Conservation (phyloP, 495 filamentous ascomycete species). For the Glutinoglossum americanum region DNA sequence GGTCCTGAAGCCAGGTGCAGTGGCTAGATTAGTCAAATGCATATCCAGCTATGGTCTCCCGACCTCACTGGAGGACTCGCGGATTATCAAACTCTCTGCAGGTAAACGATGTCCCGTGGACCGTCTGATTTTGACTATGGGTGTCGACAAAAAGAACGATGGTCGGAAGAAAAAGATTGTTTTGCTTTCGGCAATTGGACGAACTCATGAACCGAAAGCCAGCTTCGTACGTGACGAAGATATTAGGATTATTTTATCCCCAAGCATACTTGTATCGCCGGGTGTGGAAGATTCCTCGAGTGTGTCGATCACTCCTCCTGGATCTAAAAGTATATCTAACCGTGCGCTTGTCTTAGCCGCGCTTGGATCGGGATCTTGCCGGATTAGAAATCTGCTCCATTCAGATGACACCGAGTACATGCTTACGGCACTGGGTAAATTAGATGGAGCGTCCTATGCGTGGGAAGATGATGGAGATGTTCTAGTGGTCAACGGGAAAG, state of each 20-base stretch:
- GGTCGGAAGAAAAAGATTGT: constrained; percentile 91
- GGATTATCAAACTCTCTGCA: constrained; percentile 65
- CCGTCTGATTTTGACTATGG: constrained; percentile 75
- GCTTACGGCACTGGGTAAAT: constrained; percentile 63
- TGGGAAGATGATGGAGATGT: constrained; percentile 90
- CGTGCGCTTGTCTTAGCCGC: constrained; percentile 82
- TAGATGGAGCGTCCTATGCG: constrained; percentile 76
- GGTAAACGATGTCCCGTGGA: constrained; percentile 86
- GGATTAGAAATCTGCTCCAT: constrained; percentile 78
- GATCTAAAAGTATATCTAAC: constrained; percentile 97
- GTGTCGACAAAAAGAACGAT: constrained; percentile 95
- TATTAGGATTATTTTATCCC: constrained; percentile 65
- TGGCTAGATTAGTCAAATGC: constrained; percentile 76
- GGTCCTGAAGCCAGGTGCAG: constrained; percentile 65
- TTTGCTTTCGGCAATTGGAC: constrained; percentile 78
- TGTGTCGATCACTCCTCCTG: constrained; percentile 67
- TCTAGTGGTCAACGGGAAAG: constrained; percentile 75
- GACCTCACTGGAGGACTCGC: constrained; percentile 63
- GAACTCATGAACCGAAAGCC: constrained; percentile 66
- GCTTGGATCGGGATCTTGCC: constrained; percentile 66
- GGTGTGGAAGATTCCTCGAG: constrained; percentile 38
- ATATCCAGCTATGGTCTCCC: constrained; percentile 85
- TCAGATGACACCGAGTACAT: constrained; percentile 96
- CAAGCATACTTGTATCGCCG: constrained; percentile 52
- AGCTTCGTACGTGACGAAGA: constrained; percentile 71